Evolutionary conservation across 1,284 basidiomycete species (phyloP).

Genomic region (Cutaneotrichosporon sp.): DNA sequence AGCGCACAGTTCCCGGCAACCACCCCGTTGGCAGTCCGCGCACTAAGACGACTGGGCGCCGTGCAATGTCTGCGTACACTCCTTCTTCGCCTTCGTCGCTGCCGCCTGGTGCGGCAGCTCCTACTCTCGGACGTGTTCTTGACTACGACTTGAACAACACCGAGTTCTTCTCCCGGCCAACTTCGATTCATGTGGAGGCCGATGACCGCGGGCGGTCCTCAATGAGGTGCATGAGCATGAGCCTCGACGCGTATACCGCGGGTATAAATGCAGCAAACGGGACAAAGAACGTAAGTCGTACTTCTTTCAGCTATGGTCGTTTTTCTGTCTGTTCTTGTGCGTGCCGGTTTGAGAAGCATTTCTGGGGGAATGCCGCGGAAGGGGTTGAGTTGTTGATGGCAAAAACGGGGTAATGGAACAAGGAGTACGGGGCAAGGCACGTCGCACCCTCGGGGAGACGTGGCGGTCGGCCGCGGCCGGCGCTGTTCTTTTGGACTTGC

Average conservation of each 20-base stretch:
- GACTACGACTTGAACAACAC: not conserved
- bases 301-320: no score
- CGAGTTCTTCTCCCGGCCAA: not conserved
- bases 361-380: no score
- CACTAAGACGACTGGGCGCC: conserved; percentile 1
- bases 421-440: no score
- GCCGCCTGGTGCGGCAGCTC: conserved; percentile 14
- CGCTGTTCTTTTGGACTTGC: no score
- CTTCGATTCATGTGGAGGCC: not conserved
- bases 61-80: not conserved
- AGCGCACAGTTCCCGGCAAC: not conserved
- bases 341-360: no score
- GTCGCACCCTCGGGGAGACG: no score
- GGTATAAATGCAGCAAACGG: not conserved
- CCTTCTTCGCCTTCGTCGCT: conserved; percentile 1
- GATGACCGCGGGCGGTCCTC: not conserved
- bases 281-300: not conserved
- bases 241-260: not conserved
- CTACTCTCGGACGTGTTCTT: conserved; percentile 4
- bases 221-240: not conserved
- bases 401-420: not conserved
- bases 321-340: not conserved
- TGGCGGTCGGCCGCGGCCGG: no score
- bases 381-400: no score
- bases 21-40: conserved; percentile 1